phyloP scores from a whole-genome alignment of 768 basidiomycete genomes.

The Pleurotus pulmonarius region DNA sequence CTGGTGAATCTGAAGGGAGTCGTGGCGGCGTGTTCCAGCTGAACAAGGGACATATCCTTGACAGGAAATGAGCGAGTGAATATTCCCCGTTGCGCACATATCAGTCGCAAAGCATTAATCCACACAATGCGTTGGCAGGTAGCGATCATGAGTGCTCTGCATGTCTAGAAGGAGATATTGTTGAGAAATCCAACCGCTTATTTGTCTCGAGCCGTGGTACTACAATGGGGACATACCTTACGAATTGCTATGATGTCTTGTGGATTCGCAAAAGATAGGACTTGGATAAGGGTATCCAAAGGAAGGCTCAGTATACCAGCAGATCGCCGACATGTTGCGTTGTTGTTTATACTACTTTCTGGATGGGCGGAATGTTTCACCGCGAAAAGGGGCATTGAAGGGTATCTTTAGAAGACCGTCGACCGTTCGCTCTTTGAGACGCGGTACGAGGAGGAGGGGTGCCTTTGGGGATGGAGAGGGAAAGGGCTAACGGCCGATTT shows the following conservation, averaged over 20 bases:
- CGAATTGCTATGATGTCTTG: conserved; percentile 16
- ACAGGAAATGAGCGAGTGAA: conserved; percentile 21
- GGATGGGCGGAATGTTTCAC: neutral
- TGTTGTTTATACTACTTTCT: neutral
- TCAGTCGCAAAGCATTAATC: conserved; percentile 20
- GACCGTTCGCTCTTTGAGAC: too few relatives aligned
- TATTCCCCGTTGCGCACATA: conserved; percentile 17
- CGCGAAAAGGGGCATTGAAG: conserved; percentile 1
- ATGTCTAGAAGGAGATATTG: conserved; percentile 15
- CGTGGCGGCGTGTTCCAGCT: conserved; percentile 24
- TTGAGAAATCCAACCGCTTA: neutral
- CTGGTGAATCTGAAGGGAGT: conserved; percentile 18
- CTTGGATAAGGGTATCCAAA: conserved; percentile 15
- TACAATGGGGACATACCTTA: conserved; percentile 1
- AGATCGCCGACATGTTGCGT: neutral
- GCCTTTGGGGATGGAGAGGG: too few relatives aligned
- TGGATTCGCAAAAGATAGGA: conserved; percentile 14
- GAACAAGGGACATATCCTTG: conserved; percentile 19
- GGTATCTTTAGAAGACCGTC: too few relatives aligned
- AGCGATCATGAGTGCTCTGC: conserved; percentile 14
- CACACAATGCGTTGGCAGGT: conserved; percentile 22
- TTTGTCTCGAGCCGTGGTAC: too few relatives aligned
- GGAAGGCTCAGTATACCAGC: conserved; percentile 8
- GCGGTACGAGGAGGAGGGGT: too few relatives aligned
- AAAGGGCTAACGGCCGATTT: too few relatives aligned